Conservation (phyloP, 2,329 filamentous ascomycete species). For the Penicillium psychrosexuale region DNA sequence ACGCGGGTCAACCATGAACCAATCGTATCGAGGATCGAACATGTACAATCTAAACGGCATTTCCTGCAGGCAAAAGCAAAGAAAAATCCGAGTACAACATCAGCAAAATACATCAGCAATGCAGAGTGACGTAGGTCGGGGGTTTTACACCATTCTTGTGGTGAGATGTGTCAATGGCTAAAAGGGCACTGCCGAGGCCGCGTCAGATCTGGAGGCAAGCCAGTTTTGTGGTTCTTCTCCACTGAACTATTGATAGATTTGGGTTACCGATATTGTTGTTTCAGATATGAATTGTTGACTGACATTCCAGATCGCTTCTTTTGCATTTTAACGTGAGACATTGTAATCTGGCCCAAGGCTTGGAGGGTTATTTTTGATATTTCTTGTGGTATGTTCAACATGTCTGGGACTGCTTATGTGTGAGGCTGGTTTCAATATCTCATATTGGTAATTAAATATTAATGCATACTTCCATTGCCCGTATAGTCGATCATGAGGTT, state of each 20-base stretch:
- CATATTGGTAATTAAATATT: neutral
- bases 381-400: neutral
- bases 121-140: conserved; percentile 1
- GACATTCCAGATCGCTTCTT: conserved; percentile 9
- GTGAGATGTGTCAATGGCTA: neutral
- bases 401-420: neutral
- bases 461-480: neutral
- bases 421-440: neutral
- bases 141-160: neutral
- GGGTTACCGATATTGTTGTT: conserved; percentile 10
- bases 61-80: neutral
- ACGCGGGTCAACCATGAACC: neutral
- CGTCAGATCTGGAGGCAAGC: conserved; percentile 18
- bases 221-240: conserved; percentile 11
- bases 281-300: conserved; percentile 9
- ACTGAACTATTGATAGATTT: conserved; percentile 18
- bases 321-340: conserved; percentile 4
- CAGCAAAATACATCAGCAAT: neutral
- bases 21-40: neutral
- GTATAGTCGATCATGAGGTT: neutral
- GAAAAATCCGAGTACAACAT: neutral
- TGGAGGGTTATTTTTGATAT: conserved; percentile 4
- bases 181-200: conserved; percentile 5
- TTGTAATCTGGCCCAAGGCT: neutral
- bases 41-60: neutral